Base-by-base conservation (phyloP, 352 stramenopile genomes). In the Pilasporangium apinafurcum region DNA sequence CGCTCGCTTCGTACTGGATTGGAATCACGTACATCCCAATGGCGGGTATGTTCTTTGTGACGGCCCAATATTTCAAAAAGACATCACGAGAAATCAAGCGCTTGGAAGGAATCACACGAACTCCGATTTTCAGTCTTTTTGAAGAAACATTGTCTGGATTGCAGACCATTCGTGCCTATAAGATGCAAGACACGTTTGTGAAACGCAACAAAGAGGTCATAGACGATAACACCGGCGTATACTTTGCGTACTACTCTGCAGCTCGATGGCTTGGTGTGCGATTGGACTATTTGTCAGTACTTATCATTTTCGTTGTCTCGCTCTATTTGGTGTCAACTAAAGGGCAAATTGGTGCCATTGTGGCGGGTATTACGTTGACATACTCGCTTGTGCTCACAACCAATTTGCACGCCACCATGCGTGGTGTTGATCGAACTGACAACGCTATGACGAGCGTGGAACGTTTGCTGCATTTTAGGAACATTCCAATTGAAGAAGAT, bases 211-310 rank as follows among this genome's bases (percentile, higher is more conserved):
- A 60, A 47, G 17, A 37, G n/a, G 42, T 65, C 32, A 41, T 82
- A 5, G 59, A 78, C 35, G 36, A 67, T 18, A 81, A 81, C 42
- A 38, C 63, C 1, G 62, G 56, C 28, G 57, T 59, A 32, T 75
- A 66, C 36, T 62, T 81, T 37, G 49, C 56, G 1, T 68, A 58
- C 27, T 68, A 64, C 42, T 42, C 57, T 10, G 38, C 56, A 9
- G 53, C 50, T 43, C 92, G 94, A 37, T 99, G 95, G 95, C 76
- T 99, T 16, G 93, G 83, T 6, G 79, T 98, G 43, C 73, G 96
- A 13, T 73, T 98, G 16, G 91, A 85, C 41, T 73, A 51, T 56
- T 38, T 86, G 0, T 69, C 75, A 8, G 78, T 90, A 5, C 35
- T 93, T 4, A 95, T 98, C 31, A 89, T 97, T 25, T 68, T 68